These are phyloP conservation scores for Psophocarpus tetragonolobus DNA, from an alignment of 306 rosid genomes.

Conservation along the genomic window DNA sequence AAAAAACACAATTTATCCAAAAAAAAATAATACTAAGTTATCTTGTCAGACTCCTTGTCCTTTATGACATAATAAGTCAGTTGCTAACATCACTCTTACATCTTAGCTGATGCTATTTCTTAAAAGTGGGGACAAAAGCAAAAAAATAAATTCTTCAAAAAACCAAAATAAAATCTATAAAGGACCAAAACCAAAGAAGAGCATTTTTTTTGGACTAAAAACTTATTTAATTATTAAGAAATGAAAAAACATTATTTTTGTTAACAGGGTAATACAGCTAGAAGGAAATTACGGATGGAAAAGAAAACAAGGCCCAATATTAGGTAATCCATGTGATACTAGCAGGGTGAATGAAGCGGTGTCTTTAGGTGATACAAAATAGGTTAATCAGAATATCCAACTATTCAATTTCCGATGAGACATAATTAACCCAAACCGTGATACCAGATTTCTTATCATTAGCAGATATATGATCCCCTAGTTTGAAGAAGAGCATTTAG, in stretches of 20 bases:
- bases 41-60: too few species aligned
- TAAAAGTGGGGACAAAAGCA: too few species aligned
- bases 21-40: too few species aligned
- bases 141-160: too few species aligned
- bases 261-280: neutral
- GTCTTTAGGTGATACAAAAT: neutral
- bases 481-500: neutral
- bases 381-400: neutral
- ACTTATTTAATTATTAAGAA: too few species aligned
- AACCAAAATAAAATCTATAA: too few species aligned
- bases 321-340: conserved; percentile 9
- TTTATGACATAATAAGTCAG: too few species aligned
- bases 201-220: too few species aligned
- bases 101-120: too few species aligned
- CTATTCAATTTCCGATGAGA: conserved; percentile 25
- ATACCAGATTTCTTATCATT: neutral
- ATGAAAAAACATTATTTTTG: neutral
- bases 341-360: neutral
- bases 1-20: too few species aligned
- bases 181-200: too few species aligned
- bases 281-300: neutral
- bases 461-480: neutral
- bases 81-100: too few species aligned
- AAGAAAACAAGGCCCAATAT: neutral
- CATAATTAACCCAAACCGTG: neutral